Evolutionary conservation across 2,329 filamentous ascomycete genomes (phyloP).

Genomic region (Colletotrichum incanum): DNA sequence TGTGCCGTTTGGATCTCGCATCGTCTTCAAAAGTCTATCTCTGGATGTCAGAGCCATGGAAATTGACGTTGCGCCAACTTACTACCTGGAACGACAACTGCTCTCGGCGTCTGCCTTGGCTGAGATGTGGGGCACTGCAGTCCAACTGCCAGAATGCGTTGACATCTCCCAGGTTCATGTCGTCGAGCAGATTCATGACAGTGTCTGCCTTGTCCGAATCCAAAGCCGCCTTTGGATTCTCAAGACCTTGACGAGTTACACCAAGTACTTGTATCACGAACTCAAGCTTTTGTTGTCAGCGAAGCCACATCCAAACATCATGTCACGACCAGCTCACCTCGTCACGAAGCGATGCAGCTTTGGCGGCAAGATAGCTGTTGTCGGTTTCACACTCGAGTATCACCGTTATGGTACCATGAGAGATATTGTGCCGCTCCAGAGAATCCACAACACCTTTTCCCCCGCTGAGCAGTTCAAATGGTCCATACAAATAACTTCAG

Average conservation of each 20-base stretch:
- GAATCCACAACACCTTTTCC: conserved; percentile 61
- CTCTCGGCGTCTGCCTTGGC: conserved; percentile 60
- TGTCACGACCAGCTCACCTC: conserved; percentile 67
- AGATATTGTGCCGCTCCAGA: conserved; percentile 67
- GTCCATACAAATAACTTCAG: conserved; percentile 67
- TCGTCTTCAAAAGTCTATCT: conserved; percentile 68
- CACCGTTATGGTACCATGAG: conserved; percentile 70
- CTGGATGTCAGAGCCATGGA: conserved; percentile 62
- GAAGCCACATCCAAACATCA: conserved; percentile 67
- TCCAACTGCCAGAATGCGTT: conserved; percentile 62
- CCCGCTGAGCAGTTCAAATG: conserved; percentile 66
- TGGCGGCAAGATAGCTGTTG: conserved; percentile 68
- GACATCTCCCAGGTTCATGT: conserved; percentile 67
- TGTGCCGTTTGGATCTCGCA: conserved; percentile 71
- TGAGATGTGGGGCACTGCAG: conserved; percentile 59
- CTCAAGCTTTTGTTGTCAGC: conserved; percentile 69
- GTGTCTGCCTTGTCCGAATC: conserved; percentile 69
- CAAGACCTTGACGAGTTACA: conserved; percentile 71
- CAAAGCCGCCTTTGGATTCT: conserved; percentile 64
- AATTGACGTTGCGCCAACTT: conserved; percentile 64
- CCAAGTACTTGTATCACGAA: conserved; percentile 75
- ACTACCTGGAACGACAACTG: conserved; percentile 69
- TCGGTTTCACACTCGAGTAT: conserved; percentile 71
- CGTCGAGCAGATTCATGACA: conserved; percentile 71
- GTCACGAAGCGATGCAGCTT: conserved; percentile 71